phyloP scores from a whole-genome alignment of 2,329 filamentous ascomycete species.

The Thelonectria blattea region DNA sequence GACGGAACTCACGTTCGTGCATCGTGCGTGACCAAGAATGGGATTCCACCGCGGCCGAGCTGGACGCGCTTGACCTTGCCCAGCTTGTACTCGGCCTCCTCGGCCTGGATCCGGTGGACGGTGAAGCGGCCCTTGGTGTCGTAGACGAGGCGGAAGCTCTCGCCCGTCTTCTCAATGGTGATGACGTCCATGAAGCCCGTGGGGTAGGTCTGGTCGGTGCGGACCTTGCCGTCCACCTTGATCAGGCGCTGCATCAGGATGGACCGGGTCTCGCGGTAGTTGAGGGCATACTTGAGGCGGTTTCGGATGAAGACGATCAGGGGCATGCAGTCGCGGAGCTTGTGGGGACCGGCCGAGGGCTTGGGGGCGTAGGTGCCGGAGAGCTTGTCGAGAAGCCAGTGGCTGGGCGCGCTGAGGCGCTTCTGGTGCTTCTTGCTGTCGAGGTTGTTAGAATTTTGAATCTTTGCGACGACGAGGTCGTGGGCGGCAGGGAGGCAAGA shows the following conservation, averaged over 20 bases:
- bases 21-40: conserved; percentile 99
- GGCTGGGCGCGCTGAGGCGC: conserved; percentile 97
- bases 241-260: conserved; percentile 99
- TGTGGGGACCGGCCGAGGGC: conserved; percentile 89
- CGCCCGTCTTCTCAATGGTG: conserved; percentile 98
- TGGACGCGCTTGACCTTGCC: conserved; percentile 99
- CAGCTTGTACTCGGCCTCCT: conserved; percentile 99
- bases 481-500: conserved; percentile 6
- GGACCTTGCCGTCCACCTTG: conserved; percentile 99
- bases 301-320: conserved; percentile 97
- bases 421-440: conserved; percentile 98
- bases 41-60: conserved; percentile 98
- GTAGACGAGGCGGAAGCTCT: conserved; percentile 99
- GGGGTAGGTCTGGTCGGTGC: conserved; percentile 97
- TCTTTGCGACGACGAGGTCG: conserved; percentile 3
- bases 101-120: conserved; percentile 97
- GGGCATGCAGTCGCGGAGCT: conserved; percentile 98
- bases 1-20: conserved; percentile 99
- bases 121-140: conserved; percentile 99
- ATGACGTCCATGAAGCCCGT: conserved; percentile 99
- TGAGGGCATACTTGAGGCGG: conserved; percentile 99
- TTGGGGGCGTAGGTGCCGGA: conserved; percentile 83
- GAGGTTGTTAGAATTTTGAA: conserved; percentile 41
- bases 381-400: conserved; percentile 99
- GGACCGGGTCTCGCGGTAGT: conserved; percentile 94